Conservation (phyloP, 129 eudicot species). For the Flaveria sonorensis region DNA sequence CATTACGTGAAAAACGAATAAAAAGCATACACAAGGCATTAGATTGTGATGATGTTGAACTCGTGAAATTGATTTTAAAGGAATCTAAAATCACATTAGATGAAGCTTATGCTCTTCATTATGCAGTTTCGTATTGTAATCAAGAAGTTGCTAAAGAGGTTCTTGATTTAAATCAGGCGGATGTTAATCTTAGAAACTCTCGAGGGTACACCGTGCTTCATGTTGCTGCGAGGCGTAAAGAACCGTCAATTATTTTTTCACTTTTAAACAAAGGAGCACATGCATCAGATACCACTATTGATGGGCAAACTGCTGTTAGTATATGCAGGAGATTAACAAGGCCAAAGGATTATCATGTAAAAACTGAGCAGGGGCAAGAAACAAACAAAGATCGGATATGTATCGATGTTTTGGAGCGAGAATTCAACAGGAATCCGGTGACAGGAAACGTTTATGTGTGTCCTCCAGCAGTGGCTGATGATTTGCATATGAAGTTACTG, state of each 20-base stretch:
- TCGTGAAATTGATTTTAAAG: constrained; percentile 52
- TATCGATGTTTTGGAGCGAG: constrained; percentile 79
- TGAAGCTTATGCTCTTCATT: constrained; percentile 71
- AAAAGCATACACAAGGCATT: constrained; percentile 64
- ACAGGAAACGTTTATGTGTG: constrained; percentile 40
- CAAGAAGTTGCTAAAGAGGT: constrained; percentile 56
- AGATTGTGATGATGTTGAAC: constrained; percentile 72
- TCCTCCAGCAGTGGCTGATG: constrained; percentile 49
- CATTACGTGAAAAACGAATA: constrained; percentile 45
- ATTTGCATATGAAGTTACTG: constrained; percentile 61
- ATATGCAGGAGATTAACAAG: constrained; percentile 68
- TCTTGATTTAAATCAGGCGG: constrained; percentile 46
- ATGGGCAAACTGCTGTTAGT: constrained; percentile 65
- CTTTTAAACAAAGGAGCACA: constrained; percentile 57
- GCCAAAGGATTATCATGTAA: constrained; percentile 59
- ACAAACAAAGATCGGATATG: constrained; percentile 61
- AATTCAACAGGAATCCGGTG: constrained; percentile 54
- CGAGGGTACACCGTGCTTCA: constrained; percentile 79
- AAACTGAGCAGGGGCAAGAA: constrained; percentile 56
- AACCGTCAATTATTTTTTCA: constrained; percentile 58
- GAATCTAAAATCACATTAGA: constrained; percentile 60
- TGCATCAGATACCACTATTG: constrained; percentile 48
- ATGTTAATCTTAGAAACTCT: constrained; percentile 55
- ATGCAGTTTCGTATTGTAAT: constrained; percentile 64
- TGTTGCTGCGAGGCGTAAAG: constrained; percentile 74